These are phyloP conservation scores for Apophysomyces sp. DNA, from an alignment of 371 early-diverging fungal species.

Conservation along the genomic window DNA sequence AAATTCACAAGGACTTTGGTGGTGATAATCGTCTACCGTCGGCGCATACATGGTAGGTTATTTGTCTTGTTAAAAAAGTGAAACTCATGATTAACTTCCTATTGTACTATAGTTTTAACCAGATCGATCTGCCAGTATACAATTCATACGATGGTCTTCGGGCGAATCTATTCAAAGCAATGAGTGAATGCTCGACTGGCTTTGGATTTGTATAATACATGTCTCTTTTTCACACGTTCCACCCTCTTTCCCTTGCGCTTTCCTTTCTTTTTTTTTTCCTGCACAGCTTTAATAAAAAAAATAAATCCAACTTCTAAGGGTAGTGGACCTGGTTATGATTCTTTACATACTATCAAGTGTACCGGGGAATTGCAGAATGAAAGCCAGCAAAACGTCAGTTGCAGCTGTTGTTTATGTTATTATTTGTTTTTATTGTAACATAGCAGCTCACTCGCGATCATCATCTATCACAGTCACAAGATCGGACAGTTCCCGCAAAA, in stretches of 20 bases:
- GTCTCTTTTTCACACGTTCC: not conserved
- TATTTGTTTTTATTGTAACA: no score
- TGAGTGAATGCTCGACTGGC: constrained; percentile 95
- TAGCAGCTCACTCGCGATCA: constrained; percentile 10
- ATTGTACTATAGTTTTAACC: constrained; percentile 84
- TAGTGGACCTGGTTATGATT: no score
- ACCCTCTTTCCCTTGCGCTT: not conserved
- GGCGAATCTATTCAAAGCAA: constrained; percentile 85
- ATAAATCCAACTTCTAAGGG: not conserved
- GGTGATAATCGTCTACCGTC: constrained; percentile 87
- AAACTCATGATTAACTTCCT: no score
- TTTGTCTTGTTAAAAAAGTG: not conserved
- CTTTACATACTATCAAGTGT: no score
- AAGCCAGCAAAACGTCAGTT: no score
- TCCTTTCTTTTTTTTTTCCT: constrained; percentile 4
- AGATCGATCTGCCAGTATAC: constrained; percentile 96
- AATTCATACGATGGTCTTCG: constrained; percentile 91
- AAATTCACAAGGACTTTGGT: constrained; percentile 97
- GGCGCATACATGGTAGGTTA: constrained; percentile 95
- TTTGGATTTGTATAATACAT: constrained; percentile 82
- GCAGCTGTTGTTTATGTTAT: no score
- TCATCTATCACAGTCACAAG: constrained; percentile 43
- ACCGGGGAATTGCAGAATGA: no score
- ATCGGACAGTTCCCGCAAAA: constrained; percentile 41
- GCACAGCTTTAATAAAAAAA: not conserved